Base-by-base conservation (phyloP, 306 rosid species). In the Rosa chinensis region DNA sequence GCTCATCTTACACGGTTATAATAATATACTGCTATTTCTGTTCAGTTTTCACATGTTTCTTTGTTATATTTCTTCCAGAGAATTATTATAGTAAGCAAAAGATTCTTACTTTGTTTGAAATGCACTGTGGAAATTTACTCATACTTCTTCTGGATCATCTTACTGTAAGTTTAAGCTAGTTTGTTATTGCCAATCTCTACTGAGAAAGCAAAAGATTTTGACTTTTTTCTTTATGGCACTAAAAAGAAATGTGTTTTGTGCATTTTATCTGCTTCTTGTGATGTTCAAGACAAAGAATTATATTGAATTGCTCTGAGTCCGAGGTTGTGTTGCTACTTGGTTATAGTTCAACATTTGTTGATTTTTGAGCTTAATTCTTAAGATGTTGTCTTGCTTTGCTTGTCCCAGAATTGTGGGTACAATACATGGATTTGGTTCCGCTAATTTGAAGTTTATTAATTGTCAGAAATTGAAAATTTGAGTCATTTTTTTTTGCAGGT, bases 401-500 rank as follows among this genome's bases (percentile, higher is more conserved):
- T 28, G 21, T 10, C 10, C 8, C 17, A 12, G 14, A 74, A 56
- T 56, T 21, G 10, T 59, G 56, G 43, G 44, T 42, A 66, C 20
- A 28, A 10, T 58, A 21, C 32, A 58, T 25, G 39, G 18, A 28
- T 28, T 62, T 62, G 67, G 67, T 62, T 62, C 5, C 6, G 1
- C 39, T 62, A 5, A 28, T 40, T 45, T 8, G 2, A 16, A 48
- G 25, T 23, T 71, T 56, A n/a, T 17, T 28, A 18, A 16, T 14
- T 66, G 70, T 16, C 37, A 75, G 71, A 58, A 17, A 63, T 77
- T 75, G 67, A 66, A 2, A 10, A 32, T 9, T 71, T 52, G 63
- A 75, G 47, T 62, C 45, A 48, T 73, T 82, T 43, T 79, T 82
- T 39, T 79, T 77, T 77, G 82, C 90, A 89, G 91, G 87, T 79